Percentiles rank a stretch among this genome's conserved stretches.
phyloP scores from a whole-genome alignment of 164 flowering plant species.

The Stephania yunnanensis region DNA sequence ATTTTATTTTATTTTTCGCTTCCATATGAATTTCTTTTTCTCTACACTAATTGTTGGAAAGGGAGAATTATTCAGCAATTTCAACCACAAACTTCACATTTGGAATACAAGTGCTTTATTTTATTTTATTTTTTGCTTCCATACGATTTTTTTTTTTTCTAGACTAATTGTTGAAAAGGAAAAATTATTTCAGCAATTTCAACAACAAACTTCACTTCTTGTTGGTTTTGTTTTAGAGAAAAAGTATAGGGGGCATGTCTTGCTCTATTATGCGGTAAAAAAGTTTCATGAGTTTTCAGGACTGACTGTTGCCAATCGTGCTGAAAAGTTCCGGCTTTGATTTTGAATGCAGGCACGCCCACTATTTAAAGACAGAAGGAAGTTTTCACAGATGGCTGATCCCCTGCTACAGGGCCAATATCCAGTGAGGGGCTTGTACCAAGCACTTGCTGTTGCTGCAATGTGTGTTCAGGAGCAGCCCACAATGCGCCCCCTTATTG shows the following conservation, averaged over 20 bases:
- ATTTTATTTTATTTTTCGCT: too few relatives aligned
- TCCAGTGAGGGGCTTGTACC: slow-evolving; percentile 71
- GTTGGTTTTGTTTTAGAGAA: not conserved
- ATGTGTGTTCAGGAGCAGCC: slow-evolving; percentile 96
- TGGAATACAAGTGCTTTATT: not conserved
- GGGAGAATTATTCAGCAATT: too few relatives aligned
- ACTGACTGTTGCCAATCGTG: not conserved
- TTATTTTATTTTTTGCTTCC: not conserved
- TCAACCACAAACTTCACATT: not conserved
- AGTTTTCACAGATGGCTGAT: slow-evolving; percentile 72
- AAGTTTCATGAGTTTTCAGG: not conserved
- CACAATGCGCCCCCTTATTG: slow-evolving; percentile 69
- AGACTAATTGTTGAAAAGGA: not conserved
- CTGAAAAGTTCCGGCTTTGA: not conserved
- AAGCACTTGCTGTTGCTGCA: slow-evolving; percentile 89
- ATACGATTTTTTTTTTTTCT: not conserved
- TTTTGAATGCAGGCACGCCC: slow-evolving; percentile 63
- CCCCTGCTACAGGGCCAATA: slow-evolving; percentile 73
- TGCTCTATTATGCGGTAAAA: not conserved
- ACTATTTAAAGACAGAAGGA: slow-evolving; percentile 67
- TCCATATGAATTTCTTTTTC: too few relatives aligned
- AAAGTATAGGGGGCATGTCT: not conserved
- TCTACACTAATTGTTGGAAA: too few relatives aligned
- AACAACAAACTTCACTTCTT: not conserved
- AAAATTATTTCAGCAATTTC: not conserved